Evolutionary conservation across 495 filamentous ascomycete species (phyloP).

Genomic region (Pyrenula aspistea): DNA sequence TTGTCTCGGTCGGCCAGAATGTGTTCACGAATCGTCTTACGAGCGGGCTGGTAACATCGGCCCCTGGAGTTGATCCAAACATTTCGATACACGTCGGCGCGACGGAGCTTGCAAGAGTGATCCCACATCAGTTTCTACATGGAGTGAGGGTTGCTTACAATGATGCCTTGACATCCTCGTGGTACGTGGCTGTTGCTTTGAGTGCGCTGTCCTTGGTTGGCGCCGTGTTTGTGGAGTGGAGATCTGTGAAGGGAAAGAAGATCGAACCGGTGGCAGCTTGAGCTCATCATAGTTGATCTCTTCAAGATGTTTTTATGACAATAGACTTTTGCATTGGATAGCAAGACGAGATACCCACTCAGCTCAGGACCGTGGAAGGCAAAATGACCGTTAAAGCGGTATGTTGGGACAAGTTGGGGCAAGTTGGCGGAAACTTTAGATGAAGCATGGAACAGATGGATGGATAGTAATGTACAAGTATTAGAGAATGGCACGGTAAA

Average conservation of each 20-base stretch:
- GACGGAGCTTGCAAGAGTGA: conserved; percentile 40
- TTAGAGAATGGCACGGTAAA: no score
- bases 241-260: conserved; percentile 74
- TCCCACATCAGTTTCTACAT: conserved; percentile 32
- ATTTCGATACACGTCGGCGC: conserved; percentile 43
- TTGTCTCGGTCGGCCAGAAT: conserved; percentile 51
- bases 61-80: conserved; percentile 33
- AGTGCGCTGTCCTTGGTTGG: conserved; percentile 49
- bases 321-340: no score
- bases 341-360: no score
- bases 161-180: conserved; percentile 51
- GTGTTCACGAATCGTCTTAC: conserved; percentile 50
- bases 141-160: conserved; percentile 60
- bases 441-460: no score
- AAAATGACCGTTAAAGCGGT: no score
- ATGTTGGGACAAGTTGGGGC: no score
- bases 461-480: no score
- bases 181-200: conserved; percentile 57
- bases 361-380: no score
- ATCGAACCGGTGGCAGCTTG: conserved; percentile 47
- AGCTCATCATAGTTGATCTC: no score
- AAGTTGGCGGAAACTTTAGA: no score
- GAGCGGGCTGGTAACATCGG: conserved; percentile 21
- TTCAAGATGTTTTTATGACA: no score
- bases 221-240: conserved; percentile 57